Evolutionary conservation across 345 rosid genomes (phyloP).

Genomic region (Citrus maxima): DNA sequence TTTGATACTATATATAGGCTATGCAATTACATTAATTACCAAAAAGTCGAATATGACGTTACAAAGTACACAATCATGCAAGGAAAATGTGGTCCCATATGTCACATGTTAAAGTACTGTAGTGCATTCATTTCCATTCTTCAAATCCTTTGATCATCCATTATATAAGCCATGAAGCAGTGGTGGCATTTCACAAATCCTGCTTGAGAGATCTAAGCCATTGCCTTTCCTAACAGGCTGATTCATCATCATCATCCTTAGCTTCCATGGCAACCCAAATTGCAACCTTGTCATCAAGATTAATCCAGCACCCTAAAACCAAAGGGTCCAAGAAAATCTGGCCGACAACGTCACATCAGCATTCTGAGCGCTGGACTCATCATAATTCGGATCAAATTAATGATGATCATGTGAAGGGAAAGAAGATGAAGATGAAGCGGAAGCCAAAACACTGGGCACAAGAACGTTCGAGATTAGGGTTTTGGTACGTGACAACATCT

Average conservation of each 20-base stretch:
- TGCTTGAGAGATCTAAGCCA: no score
- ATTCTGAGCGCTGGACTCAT: neutral
- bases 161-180: neutral
- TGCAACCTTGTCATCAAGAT: neutral
- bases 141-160: neutral
- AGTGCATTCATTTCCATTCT: neutral
- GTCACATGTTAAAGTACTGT: constrained; percentile 6
- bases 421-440: neutral
- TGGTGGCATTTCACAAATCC: neutral
- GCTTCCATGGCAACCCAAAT: constrained; percentile 14
- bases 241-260: no score
- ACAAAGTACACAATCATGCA: neutral
- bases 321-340: neutral
- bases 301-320: neutral
- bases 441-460: neutral
- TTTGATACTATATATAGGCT: no score
- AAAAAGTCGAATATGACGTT: neutral
- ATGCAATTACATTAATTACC: neutral
- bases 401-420: neutral
- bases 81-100: constrained; percentile 1
- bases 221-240: no score
- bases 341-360: neutral
- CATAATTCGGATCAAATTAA: no score
- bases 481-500: constrained; percentile 34
- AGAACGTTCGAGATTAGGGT: constrained; percentile 7